Conservation (phyloP, 2,329 filamentous ascomycete genomes). For the Drechslerella stenobrocha region DNA sequence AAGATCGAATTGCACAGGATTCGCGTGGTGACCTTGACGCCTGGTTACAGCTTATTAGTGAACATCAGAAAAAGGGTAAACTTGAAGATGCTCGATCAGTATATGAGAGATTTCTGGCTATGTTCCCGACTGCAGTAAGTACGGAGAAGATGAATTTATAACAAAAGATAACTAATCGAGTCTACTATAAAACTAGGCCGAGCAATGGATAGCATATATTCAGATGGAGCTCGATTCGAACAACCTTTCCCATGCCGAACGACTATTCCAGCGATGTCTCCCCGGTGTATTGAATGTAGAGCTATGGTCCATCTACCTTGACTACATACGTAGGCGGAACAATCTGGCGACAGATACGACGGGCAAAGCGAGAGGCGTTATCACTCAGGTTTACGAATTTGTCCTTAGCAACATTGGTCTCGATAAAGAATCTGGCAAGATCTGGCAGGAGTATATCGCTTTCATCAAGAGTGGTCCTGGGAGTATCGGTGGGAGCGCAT, state of each 20-base stretch:
- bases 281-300: constrained; percentile 78
- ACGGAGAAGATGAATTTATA: constrained; percentile 15
- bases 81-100: constrained; percentile 76
- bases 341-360: constrained; percentile 78
- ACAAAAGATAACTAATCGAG: constrained; percentile 31
- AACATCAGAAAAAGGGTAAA: constrained; percentile 79
- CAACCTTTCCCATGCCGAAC: constrained; percentile 76
- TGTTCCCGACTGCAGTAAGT: constrained; percentile 90
- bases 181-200: constrained; percentile 65
- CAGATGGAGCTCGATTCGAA: constrained; percentile 87
- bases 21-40: constrained; percentile 89
- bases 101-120: constrained; percentile 82
- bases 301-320: constrained; percentile 90
- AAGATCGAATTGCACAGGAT: constrained; percentile 89
- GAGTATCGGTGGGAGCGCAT: constrained; percentile 77
- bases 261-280: constrained; percentile 79
- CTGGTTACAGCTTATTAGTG: constrained; percentile 83
- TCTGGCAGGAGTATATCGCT: constrained; percentile 94
- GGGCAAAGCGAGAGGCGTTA: constrained; percentile 74
- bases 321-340: constrained; percentile 90
- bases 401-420: constrained; percentile 86
- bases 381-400: constrained; percentile 87
- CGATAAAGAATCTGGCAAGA: constrained; percentile 82
- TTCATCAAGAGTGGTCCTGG: constrained; percentile 90
- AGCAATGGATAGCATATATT: constrained; percentile 86